Evolutionary conservation across 176 grass and related monocot genomes (phyloP).

Genomic region (Zoysia pacifica): DNA sequence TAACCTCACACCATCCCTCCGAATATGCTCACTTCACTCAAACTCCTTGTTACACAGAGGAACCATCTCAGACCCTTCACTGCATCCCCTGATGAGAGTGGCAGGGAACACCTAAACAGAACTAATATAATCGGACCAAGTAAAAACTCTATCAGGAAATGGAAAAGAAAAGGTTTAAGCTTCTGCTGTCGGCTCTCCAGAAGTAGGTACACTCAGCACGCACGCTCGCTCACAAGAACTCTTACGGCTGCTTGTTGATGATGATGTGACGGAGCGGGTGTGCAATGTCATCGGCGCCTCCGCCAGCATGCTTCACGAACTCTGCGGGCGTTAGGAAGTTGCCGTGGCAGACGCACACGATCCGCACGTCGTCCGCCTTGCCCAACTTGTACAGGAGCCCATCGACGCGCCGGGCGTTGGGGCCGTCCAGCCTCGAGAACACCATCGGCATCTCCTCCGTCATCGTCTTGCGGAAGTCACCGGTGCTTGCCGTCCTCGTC

Average conservation of each 20-base stretch:
- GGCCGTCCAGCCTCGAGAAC: constrained; percentile 61
- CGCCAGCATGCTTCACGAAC: constrained; percentile 89
- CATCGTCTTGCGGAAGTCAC: constrained; percentile 71
- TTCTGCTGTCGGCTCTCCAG: background rate
- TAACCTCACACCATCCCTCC: constrained; percentile 1
- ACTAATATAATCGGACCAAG: background rate
- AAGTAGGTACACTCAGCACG: background rate
- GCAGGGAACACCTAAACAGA: constrained; percentile 23
- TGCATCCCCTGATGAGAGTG: constrained; percentile 4
- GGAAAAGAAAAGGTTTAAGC: background rate
- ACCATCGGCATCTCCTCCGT: constrained; percentile 97
- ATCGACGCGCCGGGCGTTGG: constrained; percentile 63
- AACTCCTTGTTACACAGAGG: constrained; percentile 20
- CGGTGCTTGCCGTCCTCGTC: constrained; percentile 53
- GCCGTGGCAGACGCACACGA: constrained; percentile 97
- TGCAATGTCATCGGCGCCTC: constrained; percentile 56
- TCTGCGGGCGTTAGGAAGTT: constrained; percentile 83
- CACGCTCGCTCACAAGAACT: constrained; percentile 46
- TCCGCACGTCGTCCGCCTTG: constrained; percentile 76
- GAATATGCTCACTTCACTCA: constrained; percentile 23
- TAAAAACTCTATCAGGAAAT: background rate
- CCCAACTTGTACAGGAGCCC: constrained; percentile 93
- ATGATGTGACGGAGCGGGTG: constrained; percentile 87
- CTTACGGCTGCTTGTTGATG: constrained; percentile 52
- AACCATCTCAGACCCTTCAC: constrained; percentile 41